A percentile compares a stretch with the other conserved stretches of the same genome.
phyloP scores from a whole-genome alignment of 2,329 filamentous ascomycete genomes.

The Cercospora nicotianae region DNA sequence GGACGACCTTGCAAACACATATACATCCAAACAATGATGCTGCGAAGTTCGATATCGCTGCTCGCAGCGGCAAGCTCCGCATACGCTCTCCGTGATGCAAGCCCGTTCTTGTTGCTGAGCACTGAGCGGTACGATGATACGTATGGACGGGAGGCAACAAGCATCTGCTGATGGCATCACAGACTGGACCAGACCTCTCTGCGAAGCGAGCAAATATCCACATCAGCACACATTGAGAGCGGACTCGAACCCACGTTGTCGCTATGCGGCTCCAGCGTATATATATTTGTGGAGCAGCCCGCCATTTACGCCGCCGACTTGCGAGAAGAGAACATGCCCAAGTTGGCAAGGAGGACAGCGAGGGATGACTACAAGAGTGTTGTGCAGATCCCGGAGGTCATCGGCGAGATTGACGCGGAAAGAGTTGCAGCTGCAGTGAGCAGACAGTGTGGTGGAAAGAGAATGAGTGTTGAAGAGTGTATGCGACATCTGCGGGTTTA shows the following conservation, averaged over 20 bases:
- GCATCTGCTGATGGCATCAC: conserved; percentile 2
- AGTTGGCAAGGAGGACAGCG: conserved; percentile 55
- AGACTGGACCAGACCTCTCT: conserved; percentile 14
- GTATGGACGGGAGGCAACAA: background rate
- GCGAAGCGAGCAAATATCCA: conserved; percentile 30
- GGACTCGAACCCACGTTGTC: conserved; percentile 45
- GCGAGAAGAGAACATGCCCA: conserved; percentile 46
- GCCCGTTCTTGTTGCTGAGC: conserved; percentile 83
- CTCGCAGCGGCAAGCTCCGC: conserved; percentile 41
- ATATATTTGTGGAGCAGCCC: conserved; percentile 76
- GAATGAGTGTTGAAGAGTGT: conserved; percentile 19
- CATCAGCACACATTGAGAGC: conserved; percentile 32
- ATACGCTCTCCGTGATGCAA: conserved; percentile 60
- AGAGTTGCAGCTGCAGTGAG: conserved; percentile 47
- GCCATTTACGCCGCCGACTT: conserved; percentile 72
- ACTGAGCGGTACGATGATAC: conserved; percentile 64
- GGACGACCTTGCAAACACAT: conserved; percentile 4
- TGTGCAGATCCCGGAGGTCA: conserved; percentile 55
- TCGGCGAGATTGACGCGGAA: conserved; percentile 50
- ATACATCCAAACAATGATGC: conserved; percentile 27
- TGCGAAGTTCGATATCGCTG: conserved; percentile 27
- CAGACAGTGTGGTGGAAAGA: conserved; percentile 43
- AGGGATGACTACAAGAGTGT: conserved; percentile 29
- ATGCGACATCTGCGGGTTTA: background rate
- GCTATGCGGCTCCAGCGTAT: conserved; percentile 51